Base-by-base conservation (phyloP, 768 basidiomycete genomes). In the Agaricus sinodeliciosus region DNA sequence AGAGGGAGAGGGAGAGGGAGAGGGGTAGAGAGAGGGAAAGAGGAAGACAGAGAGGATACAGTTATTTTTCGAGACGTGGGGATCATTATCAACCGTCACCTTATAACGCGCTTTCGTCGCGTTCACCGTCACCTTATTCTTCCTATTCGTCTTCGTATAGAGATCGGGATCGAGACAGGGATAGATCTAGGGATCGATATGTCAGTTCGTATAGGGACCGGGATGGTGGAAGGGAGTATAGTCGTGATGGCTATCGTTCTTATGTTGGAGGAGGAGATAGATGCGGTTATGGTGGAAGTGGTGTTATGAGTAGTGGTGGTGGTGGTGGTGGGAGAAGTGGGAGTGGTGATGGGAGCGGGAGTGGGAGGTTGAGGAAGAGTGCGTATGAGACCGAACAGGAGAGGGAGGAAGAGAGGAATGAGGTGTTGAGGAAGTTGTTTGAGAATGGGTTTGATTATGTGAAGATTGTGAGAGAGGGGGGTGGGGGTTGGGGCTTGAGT, bases 361-460 rank as follows among this genome's bases (percentile, higher is more conserved):
- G 50, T 28, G 26, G 36, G 11, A 27, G 43, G 36, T 28, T 37
- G 2, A 53, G 35, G n/a, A 53, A 53, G 26, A 47, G 43, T 28
- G 19, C 25, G n/a, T 53, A 46, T 41, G 67, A 63, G 58, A 62
- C 63, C 22, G 64, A 63, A n/a, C 66, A 61, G 54, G 69, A 69
- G 48, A 62, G 64, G 60, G 66, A 70, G 59, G 69, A 66, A 64
- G 64, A 70, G 43, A 66, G 69, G 43, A 66, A 64, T 36, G 66
- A 65, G 31, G 71, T 84, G 6, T 56, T 77, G 40, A 73, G 74
- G 35, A 76, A 71, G 59, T 72, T 92, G 40, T 74, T 75, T 57
- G 69, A 69, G 63, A 90, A 85, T 55, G 83, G 81, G 44, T 72
- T 73, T 56, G 85, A 89, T 13, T 79, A 90, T 67, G 74, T 90